Evolutionary conservation across 2,329 filamentous ascomycete genomes (phyloP).

Genomic region (Colletotrichum liriopes): DNA sequence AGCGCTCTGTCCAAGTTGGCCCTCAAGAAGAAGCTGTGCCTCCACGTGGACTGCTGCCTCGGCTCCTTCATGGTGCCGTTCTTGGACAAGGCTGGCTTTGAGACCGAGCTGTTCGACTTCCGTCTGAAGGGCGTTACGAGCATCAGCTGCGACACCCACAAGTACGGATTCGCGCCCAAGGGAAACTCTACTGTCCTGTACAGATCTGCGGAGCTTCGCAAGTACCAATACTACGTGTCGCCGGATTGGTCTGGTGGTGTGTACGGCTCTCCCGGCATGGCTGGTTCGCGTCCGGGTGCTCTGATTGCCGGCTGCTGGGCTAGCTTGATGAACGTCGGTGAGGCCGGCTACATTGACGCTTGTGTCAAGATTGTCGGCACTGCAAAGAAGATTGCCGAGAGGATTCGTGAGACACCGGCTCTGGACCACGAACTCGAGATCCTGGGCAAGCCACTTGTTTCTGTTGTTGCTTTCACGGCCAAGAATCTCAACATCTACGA

Average conservation of each 20-base stretch:
- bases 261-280: conserved; percentile 93
- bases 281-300: conserved; percentile 91
- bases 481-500: conserved; percentile 93
- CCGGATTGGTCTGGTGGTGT: conserved; percentile 97
- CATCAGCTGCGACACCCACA: conserved; percentile 98
- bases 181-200: conserved; percentile 96
- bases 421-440: conserved; percentile 83
- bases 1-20: conserved; percentile 87
- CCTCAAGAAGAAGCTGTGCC: conserved; percentile 81
- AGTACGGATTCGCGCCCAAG: conserved; percentile 98
- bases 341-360: conserved; percentile 88
- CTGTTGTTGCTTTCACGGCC: conserved; percentile 90
- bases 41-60: conserved; percentile 98
- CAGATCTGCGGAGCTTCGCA: conserved; percentile 82
- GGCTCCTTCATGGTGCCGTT: conserved; percentile 96
- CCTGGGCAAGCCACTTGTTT: conserved; percentile 88
- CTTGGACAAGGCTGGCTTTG: conserved; percentile 94
- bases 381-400: conserved; percentile 84
- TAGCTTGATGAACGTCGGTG: conserved; percentile 88
- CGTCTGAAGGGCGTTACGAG: conserved; percentile 92
- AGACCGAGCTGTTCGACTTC: conserved; percentile 92
- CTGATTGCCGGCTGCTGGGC: conserved; percentile 98
- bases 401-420: conserved; percentile 78
- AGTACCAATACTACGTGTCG: conserved; percentile 96
- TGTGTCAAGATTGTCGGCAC: conserved; percentile 91